Evolutionary conservation across 805 yeast species (phyloP).

Genomic region (Candida nonsorbophila): DNA sequence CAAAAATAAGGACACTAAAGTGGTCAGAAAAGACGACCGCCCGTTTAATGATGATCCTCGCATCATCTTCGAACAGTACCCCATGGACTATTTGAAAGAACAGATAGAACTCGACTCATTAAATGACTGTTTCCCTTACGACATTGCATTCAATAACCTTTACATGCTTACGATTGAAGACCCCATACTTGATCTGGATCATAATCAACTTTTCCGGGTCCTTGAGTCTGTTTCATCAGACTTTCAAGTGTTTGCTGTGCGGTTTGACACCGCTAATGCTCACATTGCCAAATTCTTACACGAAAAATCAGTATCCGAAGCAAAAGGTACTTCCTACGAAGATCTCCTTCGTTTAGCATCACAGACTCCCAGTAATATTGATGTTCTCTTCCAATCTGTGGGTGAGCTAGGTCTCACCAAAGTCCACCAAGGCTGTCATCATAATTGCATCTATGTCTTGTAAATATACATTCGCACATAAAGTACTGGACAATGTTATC

Average conservation of each 20-base stretch:
- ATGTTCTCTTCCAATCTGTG: too few species aligned
- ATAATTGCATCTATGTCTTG: too few species aligned
- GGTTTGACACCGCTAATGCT: too few species aligned
- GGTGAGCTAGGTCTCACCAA: too few species aligned
- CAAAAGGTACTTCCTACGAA: too few species aligned
- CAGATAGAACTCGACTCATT: conserved; percentile 5
- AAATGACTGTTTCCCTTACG: conserved; percentile 21
- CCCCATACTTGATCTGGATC: conserved; percentile 17
- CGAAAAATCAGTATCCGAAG: too few species aligned
- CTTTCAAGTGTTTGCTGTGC: conserved; percentile 23
- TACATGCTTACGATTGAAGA: conserved; percentile 26
- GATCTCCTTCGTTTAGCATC: too few species aligned
- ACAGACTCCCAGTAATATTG: too few species aligned
- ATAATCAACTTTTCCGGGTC: conserved; percentile 15
- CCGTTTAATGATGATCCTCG: conserved; percentile 1
- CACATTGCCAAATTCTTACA: too few species aligned
- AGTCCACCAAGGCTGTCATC: too few species aligned
- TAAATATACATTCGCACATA: too few species aligned
- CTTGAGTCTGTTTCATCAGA: conserved; percentile 16
- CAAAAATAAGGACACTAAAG: conserved; percentile 2
- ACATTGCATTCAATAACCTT: conserved; percentile 20
- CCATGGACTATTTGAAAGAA: conserved; percentile 1
- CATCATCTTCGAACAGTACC: conserved; percentile 2
- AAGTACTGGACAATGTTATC: too few species aligned
- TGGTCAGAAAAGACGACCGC: conserved; percentile 2